phyloP scores from a whole-genome alignment of 2,329 filamentous ascomycete genomes.

The Mollisiaceae sp. region DNA sequence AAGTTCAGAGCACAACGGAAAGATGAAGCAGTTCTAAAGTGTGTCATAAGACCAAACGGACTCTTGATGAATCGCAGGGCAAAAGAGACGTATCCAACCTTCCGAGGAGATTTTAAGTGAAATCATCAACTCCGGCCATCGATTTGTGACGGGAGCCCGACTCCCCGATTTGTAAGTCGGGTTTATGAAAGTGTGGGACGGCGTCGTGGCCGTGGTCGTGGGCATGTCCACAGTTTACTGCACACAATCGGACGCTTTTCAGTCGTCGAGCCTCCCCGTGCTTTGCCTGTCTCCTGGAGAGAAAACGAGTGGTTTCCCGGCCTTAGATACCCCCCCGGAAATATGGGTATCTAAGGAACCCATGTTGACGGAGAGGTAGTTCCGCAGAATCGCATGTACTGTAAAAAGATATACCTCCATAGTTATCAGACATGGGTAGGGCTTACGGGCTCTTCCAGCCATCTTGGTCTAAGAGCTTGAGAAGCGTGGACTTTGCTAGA shows the following conservation, averaged over 20 bases:
- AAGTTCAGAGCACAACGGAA: background rate
- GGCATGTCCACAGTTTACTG: background rate
- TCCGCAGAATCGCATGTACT: background rate
- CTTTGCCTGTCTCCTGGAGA: background rate
- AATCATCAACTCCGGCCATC: background rate
- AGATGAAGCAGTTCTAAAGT: background rate
- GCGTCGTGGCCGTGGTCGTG: background rate
- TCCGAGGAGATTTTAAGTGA: background rate
- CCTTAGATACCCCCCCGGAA: background rate
- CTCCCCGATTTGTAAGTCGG: background rate
- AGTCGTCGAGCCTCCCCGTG: background rate
- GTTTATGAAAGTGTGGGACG: background rate
- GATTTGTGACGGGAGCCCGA: background rate
- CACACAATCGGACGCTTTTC: background rate
- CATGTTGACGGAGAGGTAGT: background rate
- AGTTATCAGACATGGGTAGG: constrained; percentile 1
- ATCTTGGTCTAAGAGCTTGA: background rate
- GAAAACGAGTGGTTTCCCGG: background rate
- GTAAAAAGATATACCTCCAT: background rate
- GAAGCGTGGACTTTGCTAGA: background rate
- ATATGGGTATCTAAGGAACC: background rate
- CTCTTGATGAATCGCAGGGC: background rate
- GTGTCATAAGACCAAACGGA: background rate
- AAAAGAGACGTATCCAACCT: background rate
- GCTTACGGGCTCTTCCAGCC: background rate